Evolutionary conservation across 208 protist genomes (phyloP).

Genomic region (Naegleria gruberi): DNA sequence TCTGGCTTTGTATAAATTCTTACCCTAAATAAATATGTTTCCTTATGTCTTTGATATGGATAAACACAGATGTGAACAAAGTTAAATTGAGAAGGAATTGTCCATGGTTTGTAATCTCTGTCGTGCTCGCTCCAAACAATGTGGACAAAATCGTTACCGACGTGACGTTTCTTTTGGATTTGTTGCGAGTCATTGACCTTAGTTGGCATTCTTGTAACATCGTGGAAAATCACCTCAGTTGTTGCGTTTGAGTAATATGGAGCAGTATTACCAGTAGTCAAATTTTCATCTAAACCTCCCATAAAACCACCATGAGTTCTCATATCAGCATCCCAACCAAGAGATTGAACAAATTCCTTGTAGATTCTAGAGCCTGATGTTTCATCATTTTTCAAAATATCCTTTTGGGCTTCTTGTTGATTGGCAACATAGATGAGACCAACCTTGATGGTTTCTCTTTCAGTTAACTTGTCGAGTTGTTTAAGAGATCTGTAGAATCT

Average conservation of each 20-base stretch:
- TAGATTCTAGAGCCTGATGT: not conserved
- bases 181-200: constrained; percentile 18
- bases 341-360: constrained; percentile 21
- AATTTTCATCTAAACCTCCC: constrained; percentile 25
- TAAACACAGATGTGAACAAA: constrained; percentile 67
- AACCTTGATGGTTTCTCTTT: constrained; percentile 31
- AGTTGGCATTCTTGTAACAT: constrained; percentile 19
- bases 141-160: constrained; percentile 72
- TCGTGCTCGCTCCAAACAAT: constrained; percentile 66
- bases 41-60: constrained; percentile 39
- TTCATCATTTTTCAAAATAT: constrained; percentile 27
- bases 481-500: not conserved
- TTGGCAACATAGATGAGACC: constrained; percentile 27
- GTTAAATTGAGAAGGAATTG: constrained; percentile 66
- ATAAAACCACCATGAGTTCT: constrained; percentile 25
- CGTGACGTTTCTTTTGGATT: constrained; percentile 48
- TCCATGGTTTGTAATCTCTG: constrained; percentile 50
- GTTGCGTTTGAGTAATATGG: constrained; percentile 30
- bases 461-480: constrained; percentile 1
- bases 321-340: constrained; percentile 34
- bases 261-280: not conserved
- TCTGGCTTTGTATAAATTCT: constrained; percentile 39
- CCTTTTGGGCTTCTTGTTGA: constrained; percentile 13
- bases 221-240: constrained; percentile 33
- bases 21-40: constrained; percentile 53